phyloP scores from a whole-genome alignment of 2,329 filamentous ascomycete species.

The Myriangium duriaei region DNA sequence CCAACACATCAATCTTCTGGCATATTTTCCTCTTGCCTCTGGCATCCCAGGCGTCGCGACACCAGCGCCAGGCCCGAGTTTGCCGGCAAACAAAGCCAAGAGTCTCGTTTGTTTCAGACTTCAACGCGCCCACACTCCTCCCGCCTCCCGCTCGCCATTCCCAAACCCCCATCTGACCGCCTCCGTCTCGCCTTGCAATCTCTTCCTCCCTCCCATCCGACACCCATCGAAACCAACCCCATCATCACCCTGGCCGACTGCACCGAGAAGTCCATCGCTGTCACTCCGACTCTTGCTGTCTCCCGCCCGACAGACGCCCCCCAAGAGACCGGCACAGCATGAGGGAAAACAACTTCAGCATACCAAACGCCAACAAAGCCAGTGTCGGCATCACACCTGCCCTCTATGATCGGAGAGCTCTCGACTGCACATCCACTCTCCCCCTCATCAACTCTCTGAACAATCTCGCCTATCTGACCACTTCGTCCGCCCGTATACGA shows the following conservation, averaged over 20 bases:
- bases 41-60: not conserved
- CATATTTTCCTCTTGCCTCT: not conserved
- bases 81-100: not conserved
- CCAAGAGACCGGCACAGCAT: slow-evolving; percentile 46
- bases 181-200: not conserved
- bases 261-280: slow-evolving; percentile 5
- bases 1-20: not conserved
- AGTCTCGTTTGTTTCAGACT: not conserved
- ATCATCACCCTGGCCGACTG: not conserved
- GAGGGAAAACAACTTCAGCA: slow-evolving; percentile 99
- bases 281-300: slow-evolving; percentile 8
- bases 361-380: slow-evolving; percentile 98
- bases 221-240: not conserved
- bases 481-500: slow-evolving; percentile 89
- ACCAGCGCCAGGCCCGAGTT: not conserved
- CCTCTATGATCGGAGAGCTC: slow-evolving; percentile 89
- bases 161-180: not conserved
- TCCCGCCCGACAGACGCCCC: slow-evolving; percentile 1
- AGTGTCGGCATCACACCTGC: slow-evolving; percentile 97
- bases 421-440: slow-evolving; percentile 95
- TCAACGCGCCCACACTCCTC: not conserved
- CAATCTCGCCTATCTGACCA: slow-evolving; percentile 95
- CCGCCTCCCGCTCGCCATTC: not conserved
- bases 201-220: slow-evolving; percentile 1
- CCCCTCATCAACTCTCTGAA: slow-evolving; percentile 98